A percentile compares a stretch with the other conserved stretches of the same genome.
Conservation (phyloP, 2,329 filamentous ascomycete genomes). For the Pseudogymnoascus sp. region DNA sequence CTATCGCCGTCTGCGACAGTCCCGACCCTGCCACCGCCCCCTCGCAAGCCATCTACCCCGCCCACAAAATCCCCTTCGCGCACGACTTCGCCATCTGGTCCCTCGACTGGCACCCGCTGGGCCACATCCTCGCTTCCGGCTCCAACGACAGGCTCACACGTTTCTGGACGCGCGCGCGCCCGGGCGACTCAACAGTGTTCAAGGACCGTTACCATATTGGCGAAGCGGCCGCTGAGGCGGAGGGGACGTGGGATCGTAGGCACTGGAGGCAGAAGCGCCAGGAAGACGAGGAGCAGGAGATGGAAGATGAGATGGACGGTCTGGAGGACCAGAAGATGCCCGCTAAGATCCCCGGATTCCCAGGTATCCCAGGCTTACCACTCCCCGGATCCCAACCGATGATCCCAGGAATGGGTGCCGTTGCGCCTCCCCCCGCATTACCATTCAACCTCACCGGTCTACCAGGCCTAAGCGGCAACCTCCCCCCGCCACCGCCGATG, state of each 20-base stretch:
- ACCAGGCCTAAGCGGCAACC: conserved; percentile 17
- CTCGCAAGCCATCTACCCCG: conserved; percentile 84
- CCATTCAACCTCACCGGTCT: conserved; percentile 28
- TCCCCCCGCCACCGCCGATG: conserved; percentile 43
- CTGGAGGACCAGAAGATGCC: conserved; percentile 85
- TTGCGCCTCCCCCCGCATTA: conserved; percentile 29
- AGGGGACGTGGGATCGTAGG: conserved; percentile 86
- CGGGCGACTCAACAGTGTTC: conserved; percentile 75
- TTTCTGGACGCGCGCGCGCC: conserved; percentile 88
- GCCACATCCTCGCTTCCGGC: conserved; percentile 88
- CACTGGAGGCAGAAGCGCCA: conserved; percentile 70
- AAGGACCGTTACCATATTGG: conserved; percentile 95
- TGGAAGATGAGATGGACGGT: conserved; percentile 87
- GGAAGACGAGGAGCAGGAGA: conserved; percentile 88
- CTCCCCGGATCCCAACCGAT: conserved; percentile 27
- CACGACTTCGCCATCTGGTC: conserved; percentile 97
- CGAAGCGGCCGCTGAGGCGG: conserved; percentile 82
- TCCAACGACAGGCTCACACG: conserved; percentile 95
- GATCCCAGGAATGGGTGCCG: conserved; percentile 42
- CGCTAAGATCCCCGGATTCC: conserved; percentile 50
- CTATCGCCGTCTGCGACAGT: conserved; percentile 76
- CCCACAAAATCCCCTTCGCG: conserved; percentile 76
- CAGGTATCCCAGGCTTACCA: conserved; percentile 38
- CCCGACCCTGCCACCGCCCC: conserved; percentile 71
- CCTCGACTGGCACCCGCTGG: conserved; percentile 93